Conservation (phyloP, 768 basidiomycete genomes). For the Cyclocybe cylindracea region DNA sequence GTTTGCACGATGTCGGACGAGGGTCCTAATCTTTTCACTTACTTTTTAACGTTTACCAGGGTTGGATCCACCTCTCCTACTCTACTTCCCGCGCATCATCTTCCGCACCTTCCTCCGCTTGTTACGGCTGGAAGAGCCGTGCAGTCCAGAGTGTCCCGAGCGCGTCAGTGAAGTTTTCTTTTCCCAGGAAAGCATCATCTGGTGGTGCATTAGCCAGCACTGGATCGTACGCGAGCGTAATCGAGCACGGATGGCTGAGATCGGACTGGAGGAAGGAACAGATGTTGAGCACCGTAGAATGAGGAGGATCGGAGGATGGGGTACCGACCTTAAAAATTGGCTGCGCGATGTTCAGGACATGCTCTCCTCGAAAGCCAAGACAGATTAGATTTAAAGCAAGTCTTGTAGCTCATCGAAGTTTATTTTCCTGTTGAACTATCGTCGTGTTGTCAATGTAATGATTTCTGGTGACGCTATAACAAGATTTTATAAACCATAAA, state of each 20-base stretch:
- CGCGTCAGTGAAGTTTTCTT: conserved; percentile 42
- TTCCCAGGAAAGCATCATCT: conserved; percentile 49
- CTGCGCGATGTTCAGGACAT: conserved; percentile 32
- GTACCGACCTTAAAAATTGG: conserved; percentile 43
- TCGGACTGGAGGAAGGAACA: conserved; percentile 33
- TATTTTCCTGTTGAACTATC: too few species aligned
- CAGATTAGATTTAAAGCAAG: too few species aligned
- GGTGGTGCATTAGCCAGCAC: conserved; percentile 51
- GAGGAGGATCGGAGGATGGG: conserved; percentile 55
- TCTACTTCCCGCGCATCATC: conserved; percentile 63
- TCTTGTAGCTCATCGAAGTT: too few species aligned
- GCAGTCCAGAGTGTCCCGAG: conserved; percentile 53
- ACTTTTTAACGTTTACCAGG: conserved; percentile 34
- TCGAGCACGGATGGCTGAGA: conserved; percentile 25
- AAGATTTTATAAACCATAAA: too few species aligned
- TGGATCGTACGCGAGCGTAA: conserved; percentile 24
- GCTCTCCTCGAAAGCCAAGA: not conserved
- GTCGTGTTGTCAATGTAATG: too few species aligned
- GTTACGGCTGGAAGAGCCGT: conserved; percentile 32
- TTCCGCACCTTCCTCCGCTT: conserved; percentile 54
- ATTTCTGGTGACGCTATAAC: too few species aligned
- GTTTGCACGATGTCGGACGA: conserved; percentile 13
- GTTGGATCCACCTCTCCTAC: conserved; percentile 63
- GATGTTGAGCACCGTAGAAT: conserved; percentile 34
- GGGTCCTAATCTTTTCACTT: not conserved